Base-by-base conservation (phyloP, 768 basidiomycete species). In the Daedalea quercina region DNA sequence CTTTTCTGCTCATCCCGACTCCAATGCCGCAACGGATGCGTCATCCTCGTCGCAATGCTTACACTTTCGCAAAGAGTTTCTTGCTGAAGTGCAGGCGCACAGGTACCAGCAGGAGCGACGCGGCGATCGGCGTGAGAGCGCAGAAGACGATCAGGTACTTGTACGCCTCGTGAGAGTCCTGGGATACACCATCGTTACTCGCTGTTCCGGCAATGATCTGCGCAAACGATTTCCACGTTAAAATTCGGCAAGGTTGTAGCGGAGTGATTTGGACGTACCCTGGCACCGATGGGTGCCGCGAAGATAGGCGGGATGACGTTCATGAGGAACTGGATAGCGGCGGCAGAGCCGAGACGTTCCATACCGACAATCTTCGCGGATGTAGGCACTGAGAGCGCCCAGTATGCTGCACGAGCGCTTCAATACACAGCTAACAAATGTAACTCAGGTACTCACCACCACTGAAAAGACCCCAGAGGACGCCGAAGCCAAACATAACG, bases 291-390 rank as follows among this genome's bases (percentile, higher is more conserved):
- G 24, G 48, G 48, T 23, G 34, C 31, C 11, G 48, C 48, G 35
- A 49, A 49, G 3, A 49, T 49, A 11, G 48, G 48, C 13, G 48
- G 48, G 19, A 49, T 49, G 35, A 49, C 48, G 48, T 49, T 49
- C 48, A 40, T 49, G 20, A 49, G 35, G 34, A 49, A 49, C 48
- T 49, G 48, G 7, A 49, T 49, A 2, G 48, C 48, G 6, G 33
- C 48, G 19, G 48, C 48, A 13, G 48, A 49, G 22, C 48, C 48
- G 34, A 49, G 48, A 12, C 34, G 33, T 22, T 49, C 48, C 48
- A 49, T 49, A 7, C 48, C 48, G 25, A 49, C 48, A 37, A 49
- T 49, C 35, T 40, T 49, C n/a, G 48, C 48, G 3, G 48, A 35
- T 12, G 48, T 49, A 4, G 48, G 48, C 20, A 49, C 48, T 3